Conservation (phyloP, 2,329 filamentous ascomycete species). For the Cytospora piceicola region DNA sequence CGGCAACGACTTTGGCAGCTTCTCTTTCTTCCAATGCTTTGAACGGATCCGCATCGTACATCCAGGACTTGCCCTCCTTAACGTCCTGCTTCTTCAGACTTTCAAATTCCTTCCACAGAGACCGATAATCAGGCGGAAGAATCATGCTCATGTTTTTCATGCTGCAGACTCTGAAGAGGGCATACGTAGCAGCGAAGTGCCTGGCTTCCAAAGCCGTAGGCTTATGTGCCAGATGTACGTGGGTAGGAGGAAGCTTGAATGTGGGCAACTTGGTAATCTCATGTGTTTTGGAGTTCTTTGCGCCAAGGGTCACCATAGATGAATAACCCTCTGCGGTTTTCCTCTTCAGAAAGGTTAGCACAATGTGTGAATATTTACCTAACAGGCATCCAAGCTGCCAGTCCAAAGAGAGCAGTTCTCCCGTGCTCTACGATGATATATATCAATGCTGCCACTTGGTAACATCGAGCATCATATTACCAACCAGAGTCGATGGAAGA, state of each 20-base stretch:
- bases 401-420: neutral
- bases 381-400: slow-evolving; percentile 31
- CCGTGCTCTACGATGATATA: neutral
- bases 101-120: slow-evolving; percentile 90
- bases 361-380: slow-evolving; percentile 32
- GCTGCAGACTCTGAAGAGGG: slow-evolving; percentile 86
- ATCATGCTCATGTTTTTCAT: slow-evolving; percentile 97
- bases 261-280: slow-evolving; percentile 76
- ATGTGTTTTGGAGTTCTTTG: slow-evolving; percentile 79
- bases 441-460: neutral
- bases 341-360: slow-evolving; percentile 43
- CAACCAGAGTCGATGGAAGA: neutral
- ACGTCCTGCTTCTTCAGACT: slow-evolving; percentile 80
- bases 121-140: slow-evolving; percentile 85
- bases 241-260: slow-evolving; percentile 76
- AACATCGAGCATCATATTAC: neutral
- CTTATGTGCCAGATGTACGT: slow-evolving; percentile 76
- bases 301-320: slow-evolving; percentile 78
- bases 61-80: slow-evolving; percentile 78
- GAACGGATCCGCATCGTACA: slow-evolving; percentile 97
- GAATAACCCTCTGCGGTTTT: slow-evolving; percentile 76
- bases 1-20: slow-evolving; percentile 72
- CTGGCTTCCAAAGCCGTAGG: slow-evolving; percentile 86
- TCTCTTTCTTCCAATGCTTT: slow-evolving; percentile 77
- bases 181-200: slow-evolving; percentile 92